phyloP scores from a whole-genome alignment of 1,284 basidiomycete genomes.

The Pterulicium gracile region DNA sequence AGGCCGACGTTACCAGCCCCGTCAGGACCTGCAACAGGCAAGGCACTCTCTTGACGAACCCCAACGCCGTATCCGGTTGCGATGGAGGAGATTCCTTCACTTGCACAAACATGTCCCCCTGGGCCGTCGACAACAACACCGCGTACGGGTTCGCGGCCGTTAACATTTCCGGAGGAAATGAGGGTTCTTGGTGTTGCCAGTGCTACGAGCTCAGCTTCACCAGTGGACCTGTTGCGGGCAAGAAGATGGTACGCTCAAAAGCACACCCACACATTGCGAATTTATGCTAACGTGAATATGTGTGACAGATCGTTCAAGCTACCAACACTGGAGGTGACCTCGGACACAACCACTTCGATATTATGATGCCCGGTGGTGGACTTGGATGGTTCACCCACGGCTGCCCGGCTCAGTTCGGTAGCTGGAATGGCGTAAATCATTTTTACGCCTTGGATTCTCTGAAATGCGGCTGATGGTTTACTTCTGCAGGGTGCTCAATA shows the following conservation, averaged over 20 bases:
- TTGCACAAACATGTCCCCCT: background rate
- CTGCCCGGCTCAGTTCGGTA: background rate
- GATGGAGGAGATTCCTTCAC: background rate
- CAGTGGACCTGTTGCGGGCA: background rate
- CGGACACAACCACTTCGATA: background rate
- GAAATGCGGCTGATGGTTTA: background rate
- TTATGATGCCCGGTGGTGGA: background rate
- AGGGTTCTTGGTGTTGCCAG: background rate
- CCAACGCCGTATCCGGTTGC: background rate
- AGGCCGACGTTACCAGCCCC: background rate
- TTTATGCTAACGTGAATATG: background rate
- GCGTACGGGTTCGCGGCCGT: background rate
- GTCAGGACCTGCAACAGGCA: background rate
- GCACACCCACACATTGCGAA: too few species aligned
- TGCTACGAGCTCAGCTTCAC: background rate
- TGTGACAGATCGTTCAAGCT: background rate
- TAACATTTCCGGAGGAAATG: background rate
- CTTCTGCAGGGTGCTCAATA: conserved; percentile 2
- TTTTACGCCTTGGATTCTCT: background rate
- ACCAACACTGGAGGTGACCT: background rate
- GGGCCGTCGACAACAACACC: background rate
- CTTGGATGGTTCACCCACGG: background rate
- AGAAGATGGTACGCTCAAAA: too few species aligned
- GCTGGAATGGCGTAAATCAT: background rate
- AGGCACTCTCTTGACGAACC: background rate